These are phyloP conservation scores for Mimosa bimucronata DNA, from an alignment of 306 rosid genomes.

Conservation along the genomic window DNA sequence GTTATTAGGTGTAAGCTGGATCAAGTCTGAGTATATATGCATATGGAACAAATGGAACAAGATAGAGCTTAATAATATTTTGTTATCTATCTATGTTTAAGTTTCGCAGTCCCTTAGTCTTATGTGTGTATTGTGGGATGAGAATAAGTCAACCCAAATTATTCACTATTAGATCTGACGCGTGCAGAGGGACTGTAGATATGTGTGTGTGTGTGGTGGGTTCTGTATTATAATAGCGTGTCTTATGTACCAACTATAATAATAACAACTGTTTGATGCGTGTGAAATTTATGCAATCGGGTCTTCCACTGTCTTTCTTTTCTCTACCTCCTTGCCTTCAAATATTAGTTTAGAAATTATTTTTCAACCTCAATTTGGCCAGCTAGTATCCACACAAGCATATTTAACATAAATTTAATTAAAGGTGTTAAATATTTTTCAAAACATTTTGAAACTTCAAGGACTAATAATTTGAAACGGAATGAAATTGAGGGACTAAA, in stretches of 20 bases:
- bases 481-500: too few relatives aligned
- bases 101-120: neutral
- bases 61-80: neutral
- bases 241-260: neutral
- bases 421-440: too few relatives aligned
- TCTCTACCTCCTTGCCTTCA: neutral
- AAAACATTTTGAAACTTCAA: too few relatives aligned
- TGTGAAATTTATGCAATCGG: constrained; percentile 5
- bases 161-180: neutral
- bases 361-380: too few relatives aligned
- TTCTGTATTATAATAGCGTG: constrained; percentile 10
- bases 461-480: too few relatives aligned
- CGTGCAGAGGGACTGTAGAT: constrained; percentile 1
- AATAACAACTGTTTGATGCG: constrained; percentile 1
- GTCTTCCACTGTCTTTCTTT: neutral
- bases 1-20: constrained; percentile 40
- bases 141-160: constrained; percentile 11
- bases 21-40: neutral
- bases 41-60: neutral
- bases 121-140: constrained; percentile 11
- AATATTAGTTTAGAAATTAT: too few relatives aligned
- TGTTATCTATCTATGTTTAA: neutral
- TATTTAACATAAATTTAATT: too few relatives aligned
- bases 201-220: neutral
- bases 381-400: too few relatives aligned